These are phyloP conservation scores for Daldinia caldariorum DNA, from an alignment of 495 filamentous ascomycete species.

Conservation along the genomic window DNA sequence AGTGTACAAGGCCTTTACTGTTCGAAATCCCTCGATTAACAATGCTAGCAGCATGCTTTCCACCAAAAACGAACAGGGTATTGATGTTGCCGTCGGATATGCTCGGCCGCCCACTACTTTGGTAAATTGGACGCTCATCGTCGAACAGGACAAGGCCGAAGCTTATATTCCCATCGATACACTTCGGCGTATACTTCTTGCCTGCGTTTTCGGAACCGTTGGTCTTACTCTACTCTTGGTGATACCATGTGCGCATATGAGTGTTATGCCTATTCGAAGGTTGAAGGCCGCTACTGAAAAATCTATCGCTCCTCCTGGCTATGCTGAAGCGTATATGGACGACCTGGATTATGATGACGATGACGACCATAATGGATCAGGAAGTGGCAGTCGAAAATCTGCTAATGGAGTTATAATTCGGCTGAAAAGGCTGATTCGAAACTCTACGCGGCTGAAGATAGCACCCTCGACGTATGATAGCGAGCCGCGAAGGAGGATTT, in stretches of 20 bases:
- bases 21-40: conserved; percentile 57
- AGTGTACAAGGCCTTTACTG: conserved; percentile 63
- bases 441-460: conserved; percentile 43
- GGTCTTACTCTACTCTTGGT: conserved; percentile 73
- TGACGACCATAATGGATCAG: conserved; percentile 49
- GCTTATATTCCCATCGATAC: conserved; percentile 78
- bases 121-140: conserved; percentile 81
- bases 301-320: conserved; percentile 72
- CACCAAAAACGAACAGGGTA: conserved; percentile 73
- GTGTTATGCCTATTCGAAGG: conserved; percentile 80
- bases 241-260: conserved; percentile 79
- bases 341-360: conserved; percentile 56
- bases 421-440: conserved; percentile 50
- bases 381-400: conserved; percentile 50
- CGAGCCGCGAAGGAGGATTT: conserved; percentile 62
- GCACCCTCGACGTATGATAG: conserved; percentile 53
- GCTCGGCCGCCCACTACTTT: conserved; percentile 70
- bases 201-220: conserved; percentile 83
- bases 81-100: conserved; percentile 73
- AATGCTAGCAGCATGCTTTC: conserved; percentile 72
- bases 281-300: conserved; percentile 81
- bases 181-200: conserved; percentile 79
- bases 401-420: conserved; percentile 52
- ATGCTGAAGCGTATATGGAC: conserved; percentile 58
- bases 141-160: conserved; percentile 78